Percentiles rank a stretch among this genome's conserved stretches.
Conservation (phyloP, 352 stramenopile species). For the Phytopythium montanum region DNA sequence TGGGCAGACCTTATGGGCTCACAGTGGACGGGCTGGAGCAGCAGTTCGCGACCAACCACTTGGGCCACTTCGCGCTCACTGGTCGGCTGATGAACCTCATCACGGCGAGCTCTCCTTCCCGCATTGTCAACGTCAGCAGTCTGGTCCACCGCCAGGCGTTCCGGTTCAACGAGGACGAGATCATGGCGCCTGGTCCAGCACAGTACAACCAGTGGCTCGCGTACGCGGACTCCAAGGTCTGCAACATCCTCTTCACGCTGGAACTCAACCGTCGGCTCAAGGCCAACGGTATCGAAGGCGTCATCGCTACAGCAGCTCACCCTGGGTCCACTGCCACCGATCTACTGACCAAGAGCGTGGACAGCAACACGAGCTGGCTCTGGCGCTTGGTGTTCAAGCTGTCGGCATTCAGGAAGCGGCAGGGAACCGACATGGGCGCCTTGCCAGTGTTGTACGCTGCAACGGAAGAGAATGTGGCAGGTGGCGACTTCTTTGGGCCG, state of each 20-base stretch:
- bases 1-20: constrained; percentile 28
- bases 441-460: constrained; percentile 44
- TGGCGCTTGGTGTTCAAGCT: constrained; percentile 23
- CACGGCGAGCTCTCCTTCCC: constrained; percentile 17
- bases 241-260: constrained; percentile 54
- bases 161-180: constrained; percentile 21
- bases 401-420: constrained; percentile 16
- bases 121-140: constrained; percentile 47
- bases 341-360: constrained; percentile 17
- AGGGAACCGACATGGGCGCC: constrained; percentile 31
- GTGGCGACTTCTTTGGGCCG: constrained; percentile 23
- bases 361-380: constrained; percentile 21
- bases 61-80: constrained; percentile 57
- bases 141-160: constrained; percentile 26
- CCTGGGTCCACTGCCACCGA: constrained; percentile 38
- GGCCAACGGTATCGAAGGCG: constrained; percentile 13
- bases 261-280: constrained; percentile 40
- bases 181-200: constrained; percentile 14
- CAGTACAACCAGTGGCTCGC: constrained; percentile 34
- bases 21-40: constrained; percentile 42
- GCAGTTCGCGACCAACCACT: constrained; percentile 68
- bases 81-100: constrained; percentile 34
- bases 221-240: constrained; percentile 54
- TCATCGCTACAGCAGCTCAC: constrained; percentile 27
- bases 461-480: constrained; percentile 14